Evolutionary conservation across 2,329 filamentous ascomycete species (phyloP).

Genomic region (Penicillium capsulatum): DNA sequence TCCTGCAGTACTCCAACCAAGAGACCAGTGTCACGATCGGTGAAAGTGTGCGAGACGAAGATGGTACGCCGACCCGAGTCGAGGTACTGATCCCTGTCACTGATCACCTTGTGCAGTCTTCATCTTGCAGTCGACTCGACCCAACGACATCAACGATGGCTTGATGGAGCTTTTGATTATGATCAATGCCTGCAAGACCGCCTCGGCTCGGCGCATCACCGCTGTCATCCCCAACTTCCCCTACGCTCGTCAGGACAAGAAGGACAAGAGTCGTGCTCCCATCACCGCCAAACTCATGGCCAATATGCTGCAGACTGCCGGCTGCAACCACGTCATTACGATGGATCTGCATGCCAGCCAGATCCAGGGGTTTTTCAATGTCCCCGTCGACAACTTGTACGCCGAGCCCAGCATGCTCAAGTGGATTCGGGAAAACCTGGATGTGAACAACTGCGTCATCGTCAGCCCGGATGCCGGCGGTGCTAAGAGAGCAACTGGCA

Average conservation of each 20-base stretch:
- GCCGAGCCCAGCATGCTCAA: constrained; percentile 87
- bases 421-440: constrained; percentile 85
- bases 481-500: constrained; percentile 87
- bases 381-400: constrained; percentile 76
- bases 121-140: constrained; percentile 90
- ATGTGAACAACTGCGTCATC: constrained; percentile 80
- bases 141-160: constrained; percentile 95
- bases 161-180: constrained; percentile 98
- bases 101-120: constrained; percentile 59
- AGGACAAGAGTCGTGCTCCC: constrained; percentile 91
- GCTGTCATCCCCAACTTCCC: constrained; percentile 95
- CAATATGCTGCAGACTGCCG: constrained; percentile 94
- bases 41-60: constrained; percentile 93
- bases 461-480: constrained; percentile 93
- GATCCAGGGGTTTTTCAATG: constrained; percentile 94
- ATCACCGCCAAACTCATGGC: constrained; percentile 95
- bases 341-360: constrained; percentile 95
- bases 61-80: constrained; percentile 54
- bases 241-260: constrained; percentile 96
- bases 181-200: constrained; percentile 90
- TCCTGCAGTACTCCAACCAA: constrained; percentile 64
- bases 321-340: constrained; percentile 89
- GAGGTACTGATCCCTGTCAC: constrained; percentile 5
- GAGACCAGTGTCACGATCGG: constrained; percentile 73
- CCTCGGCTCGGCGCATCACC: constrained; percentile 83